Base-by-base conservation (phyloP, 192 early-diverging fungal genomes). In the Cetraspora pellucida region DNA sequence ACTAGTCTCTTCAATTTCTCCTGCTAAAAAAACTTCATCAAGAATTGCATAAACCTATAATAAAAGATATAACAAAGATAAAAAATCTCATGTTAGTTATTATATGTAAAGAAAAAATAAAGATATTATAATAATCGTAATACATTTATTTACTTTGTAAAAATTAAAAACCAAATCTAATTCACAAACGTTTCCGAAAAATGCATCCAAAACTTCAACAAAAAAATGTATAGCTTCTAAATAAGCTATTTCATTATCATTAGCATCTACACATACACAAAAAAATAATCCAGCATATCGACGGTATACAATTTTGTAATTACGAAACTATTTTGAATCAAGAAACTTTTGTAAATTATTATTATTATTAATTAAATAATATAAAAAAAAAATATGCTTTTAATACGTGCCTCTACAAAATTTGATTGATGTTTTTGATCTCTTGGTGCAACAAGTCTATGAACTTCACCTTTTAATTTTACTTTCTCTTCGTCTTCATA, bases 231-330 rank as follows among this genome's bases (percentile, higher is more conserved):
- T 98, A 0, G 95, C 96, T 80, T 99, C 98, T 37, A 99, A 82
- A 76, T 95, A 94, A 1, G 93, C 91, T 23, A 99, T 85, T 80
- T 98, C 97, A 78, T 99, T 99, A 84, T 99, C 98, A 82, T 98
- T 98, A 19, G 94, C 93, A 82, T 98, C 97, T 1, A 99, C 96
- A 81, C 97, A 97, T 79, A 98, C 94, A 84, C 98, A 98, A 83
- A 99, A 99, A 85, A 97, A 99, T 28, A 99, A 85, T n/a, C 94
- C 94, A 1, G 97, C 97, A 84, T 99, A 99, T 31, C 98, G 91
- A 46, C 98, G 93, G 77, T 99, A 99, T 0, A 99, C 94, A 46
- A 99, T 94, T 81, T 98, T 98, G 86, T 96, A 93, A 86, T 97
- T 97, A 78, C 95, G 92, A 86, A 96, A 98, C 94, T 95, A 76